Conservation (phyloP, 768 basidiomycete genomes). For the Podaxis sp. region DNA sequence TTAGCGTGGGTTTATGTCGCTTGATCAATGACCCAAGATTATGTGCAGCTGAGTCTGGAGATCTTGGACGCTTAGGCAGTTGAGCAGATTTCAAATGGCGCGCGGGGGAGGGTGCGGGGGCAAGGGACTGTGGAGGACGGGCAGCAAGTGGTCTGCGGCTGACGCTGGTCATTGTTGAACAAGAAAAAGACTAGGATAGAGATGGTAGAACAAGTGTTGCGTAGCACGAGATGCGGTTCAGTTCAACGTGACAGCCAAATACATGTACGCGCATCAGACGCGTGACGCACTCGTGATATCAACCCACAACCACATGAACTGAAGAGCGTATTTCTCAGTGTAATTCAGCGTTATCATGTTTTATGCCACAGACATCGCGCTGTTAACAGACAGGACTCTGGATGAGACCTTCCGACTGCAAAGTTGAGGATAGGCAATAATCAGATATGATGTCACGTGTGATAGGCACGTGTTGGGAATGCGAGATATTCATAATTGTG, state of each 20-base stretch:
- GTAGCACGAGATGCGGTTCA: background rate
- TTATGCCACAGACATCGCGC: no score
- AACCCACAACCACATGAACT: background rate
- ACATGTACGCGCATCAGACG: conserved; percentile 12
- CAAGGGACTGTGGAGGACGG: conserved; percentile 30
- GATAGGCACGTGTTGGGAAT: background rate
- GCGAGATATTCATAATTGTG: conserved; percentile 6
- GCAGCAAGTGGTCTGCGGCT: conserved; percentile 48
- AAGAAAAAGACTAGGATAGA: conserved; percentile 21
- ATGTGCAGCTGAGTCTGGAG: conserved; percentile 2
- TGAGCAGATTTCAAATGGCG: conserved; percentile 31
- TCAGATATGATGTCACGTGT: conserved; percentile 4
- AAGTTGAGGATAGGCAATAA: no score
- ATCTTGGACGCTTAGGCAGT: conserved; percentile 19
- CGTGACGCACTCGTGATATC: conserved; percentile 7
- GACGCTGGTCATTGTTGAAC: conserved; percentile 41
- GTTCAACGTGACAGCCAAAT: conserved; percentile 12
- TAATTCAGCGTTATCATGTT: no score
- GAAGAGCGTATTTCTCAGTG: background rate
- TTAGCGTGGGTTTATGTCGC: background rate
- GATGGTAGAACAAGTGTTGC: background rate
- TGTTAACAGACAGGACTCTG: no score
- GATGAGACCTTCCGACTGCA: no score
- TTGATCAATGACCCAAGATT: conserved; percentile 8
- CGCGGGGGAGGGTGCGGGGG: conserved; percentile 30